Base-by-base conservation (phyloP, 2,329 filamentous ascomycete genomes). In the Emmonsiellopsis sp. region DNA sequence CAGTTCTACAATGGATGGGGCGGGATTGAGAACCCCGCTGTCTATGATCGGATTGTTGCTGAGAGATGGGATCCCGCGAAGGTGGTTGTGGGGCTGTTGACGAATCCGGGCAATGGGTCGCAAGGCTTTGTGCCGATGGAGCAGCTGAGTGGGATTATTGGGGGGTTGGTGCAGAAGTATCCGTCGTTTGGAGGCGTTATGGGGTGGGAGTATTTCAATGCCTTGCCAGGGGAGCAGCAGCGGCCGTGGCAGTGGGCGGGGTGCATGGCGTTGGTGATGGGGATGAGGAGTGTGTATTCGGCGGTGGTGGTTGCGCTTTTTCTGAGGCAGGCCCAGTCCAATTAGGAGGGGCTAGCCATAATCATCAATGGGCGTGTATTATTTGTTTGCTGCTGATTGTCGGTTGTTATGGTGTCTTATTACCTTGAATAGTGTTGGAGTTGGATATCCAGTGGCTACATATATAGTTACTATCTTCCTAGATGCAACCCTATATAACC, bases 1-100 rank as follows among this genome's bases (percentile, higher is more conserved):
- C 91, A 96, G 65, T 95, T 95, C 70, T 96, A 96, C 76, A 93
- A 87, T 65, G 89, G 89, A 1, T 96, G 89, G 84, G 89, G 89
- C 7, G 82, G 83, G 48, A 81, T 83, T 1, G 72, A 76, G 31
- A 76, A 77, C 54, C 67, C 71, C 1, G 65, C 64, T 10, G 69
- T 73, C 59, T 76, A 75, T 57, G 70, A 69, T 20, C 61, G 65
- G 46, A 73, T 75, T 44, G 62, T 75, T 20, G 56, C 67, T 9
- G 68, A 70, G 56, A 89, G 89, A 7, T 95, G 87, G 84, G 75
- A 80, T 2, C 78, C 88, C 0, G 72, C 81, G 16, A 87, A 86
- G 64, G 76, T 96, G 2, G 87, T 95, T 8, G 75, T 91, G 53
- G 91, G 91, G 2, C 76, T 94, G 52, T 78, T 95, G 55, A 95